Base-by-base conservation (phyloP, 805 yeast species). In the Wickerhamomyces chambardii region DNA sequence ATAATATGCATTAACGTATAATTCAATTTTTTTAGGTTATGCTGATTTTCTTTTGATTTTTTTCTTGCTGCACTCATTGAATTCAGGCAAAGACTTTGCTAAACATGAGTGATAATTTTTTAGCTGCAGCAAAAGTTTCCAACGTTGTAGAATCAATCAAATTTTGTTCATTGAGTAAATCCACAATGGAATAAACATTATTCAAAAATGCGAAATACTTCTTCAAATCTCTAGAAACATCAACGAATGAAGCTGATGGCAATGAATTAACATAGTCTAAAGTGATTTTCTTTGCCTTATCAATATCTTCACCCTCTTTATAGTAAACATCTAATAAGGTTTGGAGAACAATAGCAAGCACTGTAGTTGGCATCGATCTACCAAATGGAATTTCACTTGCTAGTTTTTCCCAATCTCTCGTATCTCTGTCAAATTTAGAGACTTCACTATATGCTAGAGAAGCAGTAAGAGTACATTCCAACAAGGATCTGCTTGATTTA, bases 61-160 rank as follows among this genome's bases (percentile, higher is more conserved):
- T n/a, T n/a, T n/a, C n/a, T n/a, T n/a, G n/a, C n/a, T n/a, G n/a
- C n/a, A n/a, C n/a, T n/a, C n/a, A n/a, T n/a, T n/a, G n/a, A n/a
- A n/a, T n/a, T n/a, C n/a, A n/a, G n/a, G n/a, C n/a, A n/a, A n/a
- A n/a, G n/a, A n/a, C n/a, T n/a, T n/a, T n/a, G n/a, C n/a, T n/a
- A n/a, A n/a, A n/a, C n/a, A n/a, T n/a, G n/a, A n/a, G n/a, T n/a
- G n/a, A n/a, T n/a, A n/a, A 82, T 55, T 83, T 83, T 58, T 84
- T 83, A 46, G 86, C 89, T 3, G 70, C 75, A 40, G 73, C 82
- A 34, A 77, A 81, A 45, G 37, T 41, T 32, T 73, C 78, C 34
- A 78, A 75, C 48, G 78, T 82, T 28, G 55, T 83, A 15, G 83
- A 83, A 11, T 66, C 75, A 14, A 73, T 82, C 6, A 54, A 67